Evolutionary conservation across 2,329 filamentous ascomycete genomes (phyloP).

Genomic region (Hymenoscyphus occultus): DNA sequence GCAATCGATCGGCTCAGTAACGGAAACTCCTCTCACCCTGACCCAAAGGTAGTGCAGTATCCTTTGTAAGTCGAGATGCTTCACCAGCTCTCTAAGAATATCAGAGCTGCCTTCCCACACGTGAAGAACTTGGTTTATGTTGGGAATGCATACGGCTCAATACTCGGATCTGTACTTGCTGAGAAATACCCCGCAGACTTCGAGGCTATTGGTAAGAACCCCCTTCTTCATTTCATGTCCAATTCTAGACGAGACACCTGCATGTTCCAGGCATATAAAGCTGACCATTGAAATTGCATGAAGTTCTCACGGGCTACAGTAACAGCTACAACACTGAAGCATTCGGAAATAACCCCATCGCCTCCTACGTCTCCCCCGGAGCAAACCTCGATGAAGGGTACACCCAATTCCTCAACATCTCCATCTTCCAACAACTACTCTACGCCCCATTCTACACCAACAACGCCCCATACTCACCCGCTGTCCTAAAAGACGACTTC

Average conservation of each 20-base stretch:
- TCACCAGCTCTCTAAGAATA: conserved; percentile 15
- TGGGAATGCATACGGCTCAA: conserved; percentile 38
- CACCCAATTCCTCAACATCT: conserved; percentile 10
- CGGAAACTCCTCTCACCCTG: conserved; percentile 21
- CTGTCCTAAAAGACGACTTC: conserved; percentile 11
- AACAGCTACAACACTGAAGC: background rate
- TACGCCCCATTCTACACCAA: background rate
- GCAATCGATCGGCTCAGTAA: conserved; percentile 21
- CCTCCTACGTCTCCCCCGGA: background rate
- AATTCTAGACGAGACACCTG: background rate
- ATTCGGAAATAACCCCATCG: background rate
- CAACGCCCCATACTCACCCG: conserved; percentile 7
- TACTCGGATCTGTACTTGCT: background rate
- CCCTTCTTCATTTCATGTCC: background rate
- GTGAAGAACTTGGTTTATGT: conserved; percentile 41
- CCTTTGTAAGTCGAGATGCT: conserved; percentile 24
- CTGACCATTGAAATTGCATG: background rate
- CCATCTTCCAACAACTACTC: background rate
- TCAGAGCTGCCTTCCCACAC: conserved; percentile 14
- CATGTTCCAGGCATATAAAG: too few relatives aligned
- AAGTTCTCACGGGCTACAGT: conserved; percentile 3
- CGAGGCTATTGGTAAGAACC: background rate
- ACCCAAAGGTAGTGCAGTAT: conserved; percentile 24
- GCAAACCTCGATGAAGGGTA: background rate
- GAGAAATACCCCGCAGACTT: background rate